phyloP scores from a whole-genome alignment of 2,329 filamentous ascomycete genomes.

The Penicillium frequentans region DNA sequence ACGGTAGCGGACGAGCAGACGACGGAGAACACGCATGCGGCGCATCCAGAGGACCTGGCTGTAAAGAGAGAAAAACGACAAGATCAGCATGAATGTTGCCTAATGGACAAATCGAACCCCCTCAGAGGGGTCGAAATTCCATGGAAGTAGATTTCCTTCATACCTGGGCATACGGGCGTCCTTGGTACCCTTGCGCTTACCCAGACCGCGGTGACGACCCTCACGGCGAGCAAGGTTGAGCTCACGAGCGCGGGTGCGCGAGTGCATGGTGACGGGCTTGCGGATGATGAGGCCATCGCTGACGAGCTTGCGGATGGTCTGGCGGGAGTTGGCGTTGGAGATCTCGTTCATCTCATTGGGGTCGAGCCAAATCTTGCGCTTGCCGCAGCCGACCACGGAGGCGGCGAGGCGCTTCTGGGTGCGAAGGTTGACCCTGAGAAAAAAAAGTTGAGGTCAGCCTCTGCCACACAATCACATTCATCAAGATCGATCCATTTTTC shows the following conservation, averaged over 20 bases:
- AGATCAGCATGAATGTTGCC: conserved; percentile 18
- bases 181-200: conserved; percentile 99
- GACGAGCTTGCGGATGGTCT: conserved; percentile 99
- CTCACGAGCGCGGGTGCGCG: conserved; percentile 91
- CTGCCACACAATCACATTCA: conserved; percentile 17
- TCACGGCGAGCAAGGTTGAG: conserved; percentile 92
- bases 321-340: conserved; percentile 99
- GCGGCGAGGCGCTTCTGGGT: conserved; percentile 99
- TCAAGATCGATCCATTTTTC: neutral
- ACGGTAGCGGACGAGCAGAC: conserved; percentile 99
- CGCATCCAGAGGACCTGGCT: conserved; percentile 99
- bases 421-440: conserved; percentile 91
- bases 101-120: neutral
- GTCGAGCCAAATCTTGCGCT: conserved; percentile 99
- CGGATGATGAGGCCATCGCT: conserved; percentile 99
- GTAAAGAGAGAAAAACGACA: conserved; percentile 31
- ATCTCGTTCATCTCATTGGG: conserved; percentile 99
- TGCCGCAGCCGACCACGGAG: conserved; percentile 96
- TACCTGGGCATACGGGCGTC: conserved; percentile 99
- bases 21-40: conserved; percentile 97
- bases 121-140: neutral
- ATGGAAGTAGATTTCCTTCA: conserved; percentile 34
- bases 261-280: conserved; percentile 99
- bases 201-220: conserved; percentile 97
- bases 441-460: conserved; percentile 36